phyloP scores from a whole-genome alignment of 441 rosid genomes.

The Bocquillonia castaneifolia region DNA sequence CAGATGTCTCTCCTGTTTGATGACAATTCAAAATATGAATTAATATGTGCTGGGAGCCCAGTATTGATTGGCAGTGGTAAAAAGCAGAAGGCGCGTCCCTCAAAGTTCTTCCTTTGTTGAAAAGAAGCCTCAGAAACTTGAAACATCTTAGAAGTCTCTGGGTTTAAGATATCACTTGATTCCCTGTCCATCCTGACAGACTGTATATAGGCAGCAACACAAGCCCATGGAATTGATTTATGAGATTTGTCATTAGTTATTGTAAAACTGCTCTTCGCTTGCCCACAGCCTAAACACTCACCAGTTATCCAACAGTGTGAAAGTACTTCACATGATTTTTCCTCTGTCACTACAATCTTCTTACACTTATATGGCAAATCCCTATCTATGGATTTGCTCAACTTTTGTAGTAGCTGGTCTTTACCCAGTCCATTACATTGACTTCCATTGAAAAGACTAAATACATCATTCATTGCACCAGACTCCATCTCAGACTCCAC shows the following conservation, averaged over 20 bases:
- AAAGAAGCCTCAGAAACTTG: conserved; percentile 45
- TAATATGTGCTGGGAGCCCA: conserved; percentile 90
- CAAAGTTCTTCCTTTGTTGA: conserved; percentile 53
- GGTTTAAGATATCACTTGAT: conserved; percentile 29
- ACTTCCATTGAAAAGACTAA: conserved; percentile 56
- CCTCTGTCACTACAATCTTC: conserved; percentile 81
- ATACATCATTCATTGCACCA: conserved; percentile 44
- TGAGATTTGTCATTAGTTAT: conserved; percentile 49
- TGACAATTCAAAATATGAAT: conserved; percentile 95
- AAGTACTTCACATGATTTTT: conserved; percentile 50
- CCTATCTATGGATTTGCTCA: conserved; percentile 56
- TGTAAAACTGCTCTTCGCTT: conserved; percentile 35
- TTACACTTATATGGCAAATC: conserved; percentile 69
- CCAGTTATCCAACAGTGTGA: conserved; percentile 92
- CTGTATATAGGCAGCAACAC: conserved; percentile 85
- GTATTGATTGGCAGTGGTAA: conserved; percentile 87
- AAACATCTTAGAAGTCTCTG: conserved; percentile 44
- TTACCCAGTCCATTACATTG: conserved; percentile 66
- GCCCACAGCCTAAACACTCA: conserved; percentile 73
- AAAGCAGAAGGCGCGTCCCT: conserved; percentile 98
- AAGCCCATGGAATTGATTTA: conserved; percentile 92
- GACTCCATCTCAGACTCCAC: conserved; percentile 52
- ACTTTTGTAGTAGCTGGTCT: conserved; percentile 66
- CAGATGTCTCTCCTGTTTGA: conserved; percentile 98
- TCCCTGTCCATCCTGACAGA: conserved; percentile 50